Conservation (phyloP, 331 rosid species). For the Dryas integrifolia region DNA sequence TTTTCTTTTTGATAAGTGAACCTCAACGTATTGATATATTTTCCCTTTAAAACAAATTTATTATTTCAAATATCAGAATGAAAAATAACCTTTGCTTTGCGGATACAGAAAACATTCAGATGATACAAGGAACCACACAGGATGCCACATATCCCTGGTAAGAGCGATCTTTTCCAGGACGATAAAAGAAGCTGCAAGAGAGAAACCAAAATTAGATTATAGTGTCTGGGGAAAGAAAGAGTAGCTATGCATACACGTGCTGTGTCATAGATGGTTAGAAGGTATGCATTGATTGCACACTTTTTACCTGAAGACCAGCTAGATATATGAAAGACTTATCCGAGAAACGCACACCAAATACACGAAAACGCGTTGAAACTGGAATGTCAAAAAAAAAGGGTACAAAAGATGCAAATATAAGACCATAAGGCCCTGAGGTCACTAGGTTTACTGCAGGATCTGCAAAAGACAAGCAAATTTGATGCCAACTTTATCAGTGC, state of each 20-base stretch:
- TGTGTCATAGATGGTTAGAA: not conserved
- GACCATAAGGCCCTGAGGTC: constrained; percentile 95
- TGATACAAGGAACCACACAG: constrained; percentile 88
- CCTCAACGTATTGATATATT: not conserved
- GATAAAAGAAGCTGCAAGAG: constrained; percentile 82
- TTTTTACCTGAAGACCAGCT: constrained; percentile 87
- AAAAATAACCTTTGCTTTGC: constrained; percentile 78
- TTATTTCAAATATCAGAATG: constrained; percentile 5
- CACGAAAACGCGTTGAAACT: constrained; percentile 78
- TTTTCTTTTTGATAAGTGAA: not conserved
- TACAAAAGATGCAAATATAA: constrained; percentile 87
- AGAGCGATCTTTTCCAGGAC: constrained; percentile 83
- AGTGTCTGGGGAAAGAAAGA: constrained; percentile 5
- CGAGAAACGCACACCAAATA: constrained; percentile 73
- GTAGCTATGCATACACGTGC: not conserved
- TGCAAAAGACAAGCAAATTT: constrained; percentile 41
- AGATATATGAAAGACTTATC: constrained; percentile 93
- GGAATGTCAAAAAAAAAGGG: constrained; percentile 99
- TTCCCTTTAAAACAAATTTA: not conserved
- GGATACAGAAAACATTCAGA: constrained; percentile 72
- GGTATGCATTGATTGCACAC: not conserved
- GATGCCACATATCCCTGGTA: constrained; percentile 94
- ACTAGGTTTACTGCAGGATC: constrained; percentile 72
- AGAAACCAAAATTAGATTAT: constrained; percentile 29
- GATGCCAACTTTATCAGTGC: not conserved